Evolutionary conservation across 2,329 filamentous ascomycete genomes (phyloP).

Genomic region (Pseudogymnoascus sp.): DNA sequence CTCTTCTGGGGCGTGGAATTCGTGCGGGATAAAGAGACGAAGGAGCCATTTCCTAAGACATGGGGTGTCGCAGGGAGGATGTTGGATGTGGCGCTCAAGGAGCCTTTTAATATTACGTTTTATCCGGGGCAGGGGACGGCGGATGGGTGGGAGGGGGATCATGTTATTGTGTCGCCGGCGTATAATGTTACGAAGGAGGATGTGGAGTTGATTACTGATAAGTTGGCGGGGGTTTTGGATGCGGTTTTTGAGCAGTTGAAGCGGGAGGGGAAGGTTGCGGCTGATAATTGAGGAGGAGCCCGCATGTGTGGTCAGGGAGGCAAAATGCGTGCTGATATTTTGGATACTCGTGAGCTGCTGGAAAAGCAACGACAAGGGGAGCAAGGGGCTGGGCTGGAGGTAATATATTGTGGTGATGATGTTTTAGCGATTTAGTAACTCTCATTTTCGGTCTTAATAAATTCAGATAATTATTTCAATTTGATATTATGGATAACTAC

Average conservation of each 20-base stretch:
- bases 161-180: conserved; percentile 55
- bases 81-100: conserved; percentile 38
- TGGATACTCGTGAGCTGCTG: not conserved
- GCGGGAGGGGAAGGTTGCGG: not conserved
- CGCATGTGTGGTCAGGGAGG: not conserved
- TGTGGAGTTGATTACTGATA: conserved; percentile 48
- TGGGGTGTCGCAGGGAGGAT: conserved; percentile 42
- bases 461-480: not conserved
- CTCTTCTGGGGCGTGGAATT: conserved; percentile 54
- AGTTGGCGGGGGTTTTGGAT: conserved; percentile 39
- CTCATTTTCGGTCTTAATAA: not conserved
- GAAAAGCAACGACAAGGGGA: not conserved
- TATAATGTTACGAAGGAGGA: conserved; percentile 51
- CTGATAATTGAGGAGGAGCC: not conserved
- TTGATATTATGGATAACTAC: not conserved
- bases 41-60: conserved; percentile 41
- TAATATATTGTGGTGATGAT: not conserved
- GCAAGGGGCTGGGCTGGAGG: not conserved
- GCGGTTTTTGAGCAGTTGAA: conserved; percentile 30
- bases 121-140: conserved; percentile 54
- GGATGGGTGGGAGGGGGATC: conserved; percentile 52
- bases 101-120: conserved; percentile 47
- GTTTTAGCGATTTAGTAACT: not conserved
- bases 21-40: conserved; percentile 44
- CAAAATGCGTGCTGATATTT: not conserved